Conservation (phyloP, 495 filamentous ascomycete species). For the Penicillium chermesinum region DNA sequence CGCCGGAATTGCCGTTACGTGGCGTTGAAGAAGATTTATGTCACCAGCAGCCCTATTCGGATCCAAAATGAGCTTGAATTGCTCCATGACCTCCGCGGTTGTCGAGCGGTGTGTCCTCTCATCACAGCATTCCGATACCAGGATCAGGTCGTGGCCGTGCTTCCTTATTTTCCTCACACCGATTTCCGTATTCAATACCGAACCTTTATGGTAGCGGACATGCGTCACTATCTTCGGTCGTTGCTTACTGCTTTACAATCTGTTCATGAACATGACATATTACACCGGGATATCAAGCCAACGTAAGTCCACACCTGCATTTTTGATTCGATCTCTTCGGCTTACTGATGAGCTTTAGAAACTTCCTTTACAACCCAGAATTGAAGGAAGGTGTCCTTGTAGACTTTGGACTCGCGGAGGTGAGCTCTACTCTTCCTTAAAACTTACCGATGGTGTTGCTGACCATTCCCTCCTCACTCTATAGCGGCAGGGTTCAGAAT, state of each 20-base stretch:
- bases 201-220: constrained; percentile 76
- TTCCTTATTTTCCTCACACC: constrained; percentile 91
- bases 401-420: constrained; percentile 92
- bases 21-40: constrained; percentile 98
- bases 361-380: constrained; percentile 90
- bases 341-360: constrained; percentile 37
- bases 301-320: constrained; percentile 58
- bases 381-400: constrained; percentile 83
- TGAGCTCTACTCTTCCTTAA: constrained; percentile 13
- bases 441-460: not conserved
- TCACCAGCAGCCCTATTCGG: constrained; percentile 85
- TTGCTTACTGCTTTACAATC: constrained; percentile 79
- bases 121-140: constrained; percentile 92
- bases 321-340: not conserved
- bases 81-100: constrained; percentile 82
- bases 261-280: constrained; percentile 75
- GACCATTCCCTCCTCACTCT: not conserved
- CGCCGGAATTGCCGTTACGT: constrained; percentile 65
- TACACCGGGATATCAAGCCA: constrained; percentile 98
- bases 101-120: constrained; percentile 79
- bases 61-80: constrained; percentile 97
- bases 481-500: constrained; percentile 42
- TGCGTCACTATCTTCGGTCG: constrained; percentile 81
- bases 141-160: constrained; percentile 90
- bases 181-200: constrained; percentile 96